Base-by-base conservation (phyloP, 2,329 filamentous ascomycete species). In the Ophiostoma pallidulum region DNA sequence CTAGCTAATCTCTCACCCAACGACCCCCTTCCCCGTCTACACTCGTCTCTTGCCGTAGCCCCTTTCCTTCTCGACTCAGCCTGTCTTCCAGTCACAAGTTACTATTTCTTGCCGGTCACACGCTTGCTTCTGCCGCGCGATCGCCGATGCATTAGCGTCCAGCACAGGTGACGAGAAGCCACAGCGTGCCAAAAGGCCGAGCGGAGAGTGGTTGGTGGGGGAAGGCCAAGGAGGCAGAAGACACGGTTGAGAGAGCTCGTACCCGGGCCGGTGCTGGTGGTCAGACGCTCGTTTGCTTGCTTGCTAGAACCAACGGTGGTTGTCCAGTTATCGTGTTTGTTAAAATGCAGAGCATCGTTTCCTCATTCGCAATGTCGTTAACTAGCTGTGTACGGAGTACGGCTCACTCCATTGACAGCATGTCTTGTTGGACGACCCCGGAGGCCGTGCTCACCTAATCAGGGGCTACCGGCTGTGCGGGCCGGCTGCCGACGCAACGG, bases 1-100 rank as follows among this genome's bases (percentile, higher is more conserved):
- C n/a, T n/a, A n/a, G n/a, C n/a, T n/a, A n/a, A n/a, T n/a, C n/a
- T n/a, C n/a, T n/a, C n/a, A 5, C 39, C n/a, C 39, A 19, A 10
- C 22, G 20, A 8, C 22, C 41, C 12, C 36, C 28, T 51, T 60
- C 8, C 4, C 31, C 41, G 22, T 42, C 12, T 44, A n/a, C n/a
- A n/a, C n/a, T n/a, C n/a, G n/a, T n/a, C n/a, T n/a, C n/a, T n/a
- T n/a, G n/a, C n/a, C n/a, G n/a, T 44, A 4, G 6, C 20, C 8
- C 31, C 22, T 36, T 28, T 26, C 26, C 16, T 10, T 20, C 32
- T 37, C 16, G 1, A 18, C 16, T 4, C n/a, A n/a, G 9, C 19
- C 19, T 44, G n/a, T 39, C 31, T 45, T 20, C 35, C 36, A 37
- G 43, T 45, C 43, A 45, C 43, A 38, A 39, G 43, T 7, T n/a